Conservation (phyloP, 1,139 yeast species). For the Kazachstania sp. region DNA sequence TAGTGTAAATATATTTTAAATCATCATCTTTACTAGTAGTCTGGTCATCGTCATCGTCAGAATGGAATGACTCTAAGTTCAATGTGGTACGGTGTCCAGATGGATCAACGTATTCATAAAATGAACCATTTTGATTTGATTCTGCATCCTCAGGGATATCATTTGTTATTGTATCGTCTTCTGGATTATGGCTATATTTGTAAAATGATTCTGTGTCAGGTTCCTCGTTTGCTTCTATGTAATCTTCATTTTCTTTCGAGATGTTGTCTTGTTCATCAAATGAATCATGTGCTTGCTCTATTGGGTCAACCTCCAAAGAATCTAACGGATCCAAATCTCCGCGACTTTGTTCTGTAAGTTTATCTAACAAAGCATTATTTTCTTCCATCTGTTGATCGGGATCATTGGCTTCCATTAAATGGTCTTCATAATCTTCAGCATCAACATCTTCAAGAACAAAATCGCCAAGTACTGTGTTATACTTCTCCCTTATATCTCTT, state of each 20-base stretch:
- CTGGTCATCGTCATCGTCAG: slow-evolving; percentile 2
- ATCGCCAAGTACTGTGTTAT: slow-evolving; percentile 89
- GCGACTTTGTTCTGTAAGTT: slow-evolving; percentile 9
- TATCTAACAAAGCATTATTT: background rate
- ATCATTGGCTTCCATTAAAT: background rate
- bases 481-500: slow-evolving; percentile 84
- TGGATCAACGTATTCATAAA: slow-evolving; percentile 36
- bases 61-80: slow-evolving; percentile 1
- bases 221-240: background rate
- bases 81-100: slow-evolving; percentile 10
- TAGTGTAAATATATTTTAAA: slow-evolving; percentile 12
- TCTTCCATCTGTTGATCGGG: slow-evolving; percentile 9
- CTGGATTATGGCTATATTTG: slow-evolving; percentile 13
- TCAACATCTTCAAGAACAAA: slow-evolving; percentile 28
- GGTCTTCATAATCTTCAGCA: slow-evolving; percentile 2
- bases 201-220: slow-evolving; percentile 1
- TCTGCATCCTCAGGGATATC: slow-evolving; percentile 13
- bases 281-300: background rate
- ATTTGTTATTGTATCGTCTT: slow-evolving; percentile 14
- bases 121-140: slow-evolving; percentile 1
- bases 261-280: background rate
- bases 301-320: background rate
- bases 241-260: slow-evolving; percentile 1
- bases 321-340: slow-evolving; percentile 6
- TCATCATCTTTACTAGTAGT: slow-evolving; percentile 15